Conservation (phyloP, 306 rosid genomes). For the Trifolium fragiferum region DNA sequence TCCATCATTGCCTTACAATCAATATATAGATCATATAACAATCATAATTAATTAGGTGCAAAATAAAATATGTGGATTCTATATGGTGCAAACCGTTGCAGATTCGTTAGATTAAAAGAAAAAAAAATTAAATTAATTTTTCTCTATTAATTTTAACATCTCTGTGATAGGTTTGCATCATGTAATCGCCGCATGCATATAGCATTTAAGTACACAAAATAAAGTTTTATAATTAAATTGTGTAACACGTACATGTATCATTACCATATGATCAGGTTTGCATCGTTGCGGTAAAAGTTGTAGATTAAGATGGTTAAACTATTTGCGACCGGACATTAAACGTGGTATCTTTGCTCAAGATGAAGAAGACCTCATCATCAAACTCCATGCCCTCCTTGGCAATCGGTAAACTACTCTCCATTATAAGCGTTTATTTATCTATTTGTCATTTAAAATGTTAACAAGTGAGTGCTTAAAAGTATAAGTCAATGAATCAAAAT, state of each 20-base stretch:
- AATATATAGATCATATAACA: too few species aligned
- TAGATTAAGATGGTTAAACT: conserved; percentile 79
- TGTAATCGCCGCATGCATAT: not conserved
- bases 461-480: not conserved
- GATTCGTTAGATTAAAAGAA: not conserved
- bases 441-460: not conserved
- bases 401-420: conserved; percentile 52
- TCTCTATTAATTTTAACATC: not conserved
- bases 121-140: not conserved
- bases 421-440: not conserved
- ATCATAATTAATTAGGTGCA: too few species aligned
- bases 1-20: not conserved
- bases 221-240: not conserved
- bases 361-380: conserved; percentile 81
- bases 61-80: too few species aligned
- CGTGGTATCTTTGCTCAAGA: conserved; percentile 72
- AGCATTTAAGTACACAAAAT: not conserved
- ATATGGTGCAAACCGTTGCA: not conserved
- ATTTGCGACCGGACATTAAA: conserved; percentile 71
- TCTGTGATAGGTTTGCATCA: not conserved
- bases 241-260: not conserved
- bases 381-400: conserved; percentile 83
- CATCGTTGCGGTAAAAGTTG: conserved; percentile 83
- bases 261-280: conserved; percentile 50
- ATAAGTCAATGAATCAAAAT: not conserved